A percentile compares a stretch with the other conserved stretches of the same genome.
Conservation (phyloP, 2,329 filamentous ascomycete species). For the Xylariomycetidae sp. region DNA sequence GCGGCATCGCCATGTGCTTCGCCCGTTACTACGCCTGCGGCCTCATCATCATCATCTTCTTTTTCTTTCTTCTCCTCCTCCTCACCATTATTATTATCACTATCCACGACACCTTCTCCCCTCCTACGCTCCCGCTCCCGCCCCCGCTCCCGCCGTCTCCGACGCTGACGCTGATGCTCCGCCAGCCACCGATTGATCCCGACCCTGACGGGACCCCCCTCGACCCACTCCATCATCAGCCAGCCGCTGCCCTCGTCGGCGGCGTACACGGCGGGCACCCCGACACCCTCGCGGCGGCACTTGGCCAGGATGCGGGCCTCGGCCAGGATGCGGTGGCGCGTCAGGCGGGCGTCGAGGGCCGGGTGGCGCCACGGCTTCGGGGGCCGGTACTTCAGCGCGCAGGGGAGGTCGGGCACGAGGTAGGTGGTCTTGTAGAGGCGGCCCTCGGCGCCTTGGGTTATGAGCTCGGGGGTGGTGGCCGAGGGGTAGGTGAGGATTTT, state of each 20-base stretch:
- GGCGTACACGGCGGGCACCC: conserved; percentile 77
- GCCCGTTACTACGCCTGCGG: conserved; percentile 14
- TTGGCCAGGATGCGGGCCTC: conserved; percentile 83
- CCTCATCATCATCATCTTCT: conserved; percentile 6
- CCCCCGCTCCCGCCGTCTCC: conserved; percentile 22
- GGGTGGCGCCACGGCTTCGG: conserved; percentile 90
- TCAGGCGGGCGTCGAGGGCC: conserved; percentile 80
- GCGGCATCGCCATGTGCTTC: conserved; percentile 41
- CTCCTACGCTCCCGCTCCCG: no score
- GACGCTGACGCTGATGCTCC: conserved; percentile 30
- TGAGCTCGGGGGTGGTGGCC: conserved; percentile 58
- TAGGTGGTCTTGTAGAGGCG: conserved; percentile 86
- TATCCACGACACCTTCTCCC: no score
- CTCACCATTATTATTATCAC: no score
- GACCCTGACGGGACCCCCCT: conserved; percentile 65
- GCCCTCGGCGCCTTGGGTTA: conserved; percentile 93
- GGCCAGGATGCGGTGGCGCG: conserved; percentile 78
- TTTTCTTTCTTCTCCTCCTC: conserved; percentile 13
- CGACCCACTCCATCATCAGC: conserved; percentile 82
- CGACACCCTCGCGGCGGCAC: conserved; percentile 72
- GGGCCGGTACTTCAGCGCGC: conserved; percentile 87
- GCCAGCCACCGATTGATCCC: conserved; percentile 65
- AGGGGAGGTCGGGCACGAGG: conserved; percentile 61
- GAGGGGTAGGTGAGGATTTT: conserved; percentile 60
- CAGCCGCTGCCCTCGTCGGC: conserved; percentile 61